Evolutionary conservation across 805 yeast genomes (phyloP).

Genomic region (Yarrowia phangngaensis): DNA sequence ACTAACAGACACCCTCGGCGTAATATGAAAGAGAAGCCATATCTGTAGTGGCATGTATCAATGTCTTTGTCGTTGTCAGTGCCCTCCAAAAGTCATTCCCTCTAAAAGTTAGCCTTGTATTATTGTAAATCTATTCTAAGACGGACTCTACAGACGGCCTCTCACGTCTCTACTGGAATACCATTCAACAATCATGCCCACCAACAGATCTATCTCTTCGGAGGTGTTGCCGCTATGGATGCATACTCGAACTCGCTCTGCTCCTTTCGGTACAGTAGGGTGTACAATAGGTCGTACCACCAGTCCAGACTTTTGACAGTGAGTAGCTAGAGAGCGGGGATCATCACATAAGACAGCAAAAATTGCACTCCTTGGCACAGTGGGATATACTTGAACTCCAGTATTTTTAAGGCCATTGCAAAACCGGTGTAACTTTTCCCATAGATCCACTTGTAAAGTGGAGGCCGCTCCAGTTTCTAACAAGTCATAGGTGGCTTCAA

Average conservation of each 20-base stretch:
- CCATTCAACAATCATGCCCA: constrained; percentile 18
- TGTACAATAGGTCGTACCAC: constrained; percentile 33
- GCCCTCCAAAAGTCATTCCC: no score
- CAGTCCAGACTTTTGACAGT: constrained; percentile 31
- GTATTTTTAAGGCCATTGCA: not conserved
- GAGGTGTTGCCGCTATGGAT: constrained; percentile 31
- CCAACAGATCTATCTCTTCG: constrained; percentile 28
- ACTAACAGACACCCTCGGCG: no score
- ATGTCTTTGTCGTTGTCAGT: no score
- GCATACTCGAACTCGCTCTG: constrained; percentile 33
- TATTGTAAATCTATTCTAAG: no score
- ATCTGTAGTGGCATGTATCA: no score
- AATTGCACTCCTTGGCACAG: constrained; percentile 20
- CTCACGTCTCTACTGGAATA: constrained; percentile 4
- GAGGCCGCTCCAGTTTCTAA: constrained; percentile 1
- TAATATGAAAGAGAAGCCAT: no score
- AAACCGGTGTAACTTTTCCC: constrained; percentile 4
- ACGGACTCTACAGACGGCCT: no score
- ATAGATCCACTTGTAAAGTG: not conserved
- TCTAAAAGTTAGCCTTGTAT: no score
- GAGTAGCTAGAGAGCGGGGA: constrained; percentile 31
- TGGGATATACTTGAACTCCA: constrained; percentile 2
- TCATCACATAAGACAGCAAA: constrained; percentile 28
- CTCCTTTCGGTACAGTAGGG: constrained; percentile 34
- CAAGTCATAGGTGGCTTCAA: constrained; percentile 30